A percentile compares a stretch with the other conserved stretches of the same genome.
phyloP scores from a whole-genome alignment of 2,329 filamentous ascomycete genomes.

The Colletotrichum chrysophilum region DNA sequence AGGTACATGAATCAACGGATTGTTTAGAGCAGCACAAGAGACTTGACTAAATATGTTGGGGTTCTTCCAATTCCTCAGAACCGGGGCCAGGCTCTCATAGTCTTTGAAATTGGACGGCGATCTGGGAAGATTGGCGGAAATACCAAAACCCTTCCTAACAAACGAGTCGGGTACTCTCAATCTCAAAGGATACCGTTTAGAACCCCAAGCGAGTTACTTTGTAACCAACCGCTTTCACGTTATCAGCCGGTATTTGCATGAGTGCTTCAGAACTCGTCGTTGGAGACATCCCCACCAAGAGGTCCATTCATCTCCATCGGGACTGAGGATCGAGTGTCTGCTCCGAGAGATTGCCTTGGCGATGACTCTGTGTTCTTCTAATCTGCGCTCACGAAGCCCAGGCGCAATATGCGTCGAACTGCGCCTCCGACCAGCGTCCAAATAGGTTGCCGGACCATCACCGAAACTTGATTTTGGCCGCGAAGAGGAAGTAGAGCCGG shows the following conservation, averaged over 20 bases:
- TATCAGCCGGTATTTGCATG: neutral
- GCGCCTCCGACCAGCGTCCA: neutral
- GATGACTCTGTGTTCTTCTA: neutral
- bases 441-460: neutral
- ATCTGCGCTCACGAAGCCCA: neutral
- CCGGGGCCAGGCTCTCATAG: neutral
- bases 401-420: neutral
- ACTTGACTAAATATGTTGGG: neutral
- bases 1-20: neutral
- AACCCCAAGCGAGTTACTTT: neutral
- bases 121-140: neutral
- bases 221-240: neutral
- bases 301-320: neutral
- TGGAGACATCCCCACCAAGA: neutral
- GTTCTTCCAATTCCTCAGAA: neutral
- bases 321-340: neutral
- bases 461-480: neutral
- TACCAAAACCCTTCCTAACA: neutral
- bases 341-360: neutral
- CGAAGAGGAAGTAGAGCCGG: neutral
- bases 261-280: neutral
- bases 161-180: neutral
- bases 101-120: neutral
- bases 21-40: neutral
- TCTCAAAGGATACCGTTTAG: neutral